phyloP scores from a whole-genome alignment of 768 basidiomycete species.

The Daedaleopsis nitida region DNA sequence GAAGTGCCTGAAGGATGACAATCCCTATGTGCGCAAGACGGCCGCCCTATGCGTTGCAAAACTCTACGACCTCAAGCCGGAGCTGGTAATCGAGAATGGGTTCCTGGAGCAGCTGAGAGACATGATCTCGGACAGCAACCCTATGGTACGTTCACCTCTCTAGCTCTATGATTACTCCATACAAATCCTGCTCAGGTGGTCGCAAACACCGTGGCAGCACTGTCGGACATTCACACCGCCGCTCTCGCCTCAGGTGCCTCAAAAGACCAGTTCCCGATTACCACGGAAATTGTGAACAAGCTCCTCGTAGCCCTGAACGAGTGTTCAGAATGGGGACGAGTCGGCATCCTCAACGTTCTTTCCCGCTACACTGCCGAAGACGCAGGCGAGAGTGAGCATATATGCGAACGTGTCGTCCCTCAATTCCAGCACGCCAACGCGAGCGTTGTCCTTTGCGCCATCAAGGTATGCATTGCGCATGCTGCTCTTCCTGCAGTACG shows the following conservation, averaged over 20 bases:
- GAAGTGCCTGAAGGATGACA: slow-evolving; percentile 90
- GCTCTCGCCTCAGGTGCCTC: slow-evolving; percentile 61
- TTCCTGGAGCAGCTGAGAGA: slow-evolving; percentile 88
- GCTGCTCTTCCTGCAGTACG: slow-evolving; percentile 16
- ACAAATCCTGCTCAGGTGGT: slow-evolving; percentile 72
- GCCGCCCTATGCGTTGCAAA: slow-evolving; percentile 97
- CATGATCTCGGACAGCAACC: slow-evolving; percentile 94
- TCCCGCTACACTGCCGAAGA: slow-evolving; percentile 82
- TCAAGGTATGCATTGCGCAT: slow-evolving; percentile 59
- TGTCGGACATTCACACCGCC: slow-evolving; percentile 88
- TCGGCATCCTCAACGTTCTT: slow-evolving; percentile 87
- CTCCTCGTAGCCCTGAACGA: slow-evolving; percentile 95
- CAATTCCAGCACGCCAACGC: slow-evolving; percentile 98
- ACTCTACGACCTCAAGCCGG: slow-evolving; percentile 95
- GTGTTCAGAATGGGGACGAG: slow-evolving; percentile 98
- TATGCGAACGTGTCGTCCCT: slow-evolving; percentile 96
- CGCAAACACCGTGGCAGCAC: slow-evolving; percentile 91
- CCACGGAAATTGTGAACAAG: slow-evolving; percentile 80
- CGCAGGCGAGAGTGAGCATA: slow-evolving; percentile 96
- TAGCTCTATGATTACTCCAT: neutral
- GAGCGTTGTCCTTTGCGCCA: slow-evolving; percentile 93
- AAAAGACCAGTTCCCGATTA: slow-evolving; percentile 78
- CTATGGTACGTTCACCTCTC: slow-evolving; percentile 71
- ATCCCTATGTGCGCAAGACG: slow-evolving; percentile 98
- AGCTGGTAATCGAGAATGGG: slow-evolving; percentile 92